Percentiles rank a stretch among this genome's conserved stretches.
These are phyloP conservation scores for Plasmodium inui DNA, from an alignment of 169 alveolate species.

Conservation along the genomic window DNA sequence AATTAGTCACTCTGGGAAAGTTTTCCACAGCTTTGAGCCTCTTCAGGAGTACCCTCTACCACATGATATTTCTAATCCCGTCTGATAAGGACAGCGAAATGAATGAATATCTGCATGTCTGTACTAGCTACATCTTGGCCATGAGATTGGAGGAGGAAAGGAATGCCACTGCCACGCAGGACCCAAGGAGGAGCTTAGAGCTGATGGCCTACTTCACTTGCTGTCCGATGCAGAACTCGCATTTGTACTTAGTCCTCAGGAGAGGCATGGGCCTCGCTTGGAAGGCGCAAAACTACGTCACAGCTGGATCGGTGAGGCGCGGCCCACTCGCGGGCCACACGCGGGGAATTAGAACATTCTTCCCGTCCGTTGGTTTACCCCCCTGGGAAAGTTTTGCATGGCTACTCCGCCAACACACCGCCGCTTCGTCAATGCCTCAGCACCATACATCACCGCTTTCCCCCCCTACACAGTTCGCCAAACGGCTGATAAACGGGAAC, in stretches of 20 bases:
- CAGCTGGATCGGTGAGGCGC: slow-evolving; percentile 81
- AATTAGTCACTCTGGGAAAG: slow-evolving; percentile 78
- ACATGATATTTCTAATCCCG: slow-evolving; percentile 23
- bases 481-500: slow-evolving; percentile 68
- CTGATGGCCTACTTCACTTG: slow-evolving; percentile 89
- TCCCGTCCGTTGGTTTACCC: not conserved
- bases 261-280: slow-evolving; percentile 91
- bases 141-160: slow-evolving; percentile 83
- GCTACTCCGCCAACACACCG: not conserved
- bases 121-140: slow-evolving; percentile 80
- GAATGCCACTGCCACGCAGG: slow-evolving; percentile 68
- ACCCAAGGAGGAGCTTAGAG: slow-evolving; percentile 84
- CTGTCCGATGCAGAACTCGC: slow-evolving; percentile 85
- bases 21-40: slow-evolving; percentile 68
- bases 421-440: not conserved
- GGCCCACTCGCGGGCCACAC: too few species aligned
- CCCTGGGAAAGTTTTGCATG: not conserved
- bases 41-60: slow-evolving; percentile 73
- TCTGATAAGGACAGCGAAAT: slow-evolving; percentile 33
- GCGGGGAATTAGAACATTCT: not conserved
- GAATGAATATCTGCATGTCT: slow-evolving; percentile 44
- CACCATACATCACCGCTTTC: not conserved
- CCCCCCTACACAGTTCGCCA: slow-evolving; percentile 42
- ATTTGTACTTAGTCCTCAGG: slow-evolving; percentile 85
- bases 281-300: slow-evolving; percentile 89